These are phyloP conservation scores for Echria macrotheca DNA, from an alignment of 495 filamentous ascomycete species.

Conservation along the genomic window DNA sequence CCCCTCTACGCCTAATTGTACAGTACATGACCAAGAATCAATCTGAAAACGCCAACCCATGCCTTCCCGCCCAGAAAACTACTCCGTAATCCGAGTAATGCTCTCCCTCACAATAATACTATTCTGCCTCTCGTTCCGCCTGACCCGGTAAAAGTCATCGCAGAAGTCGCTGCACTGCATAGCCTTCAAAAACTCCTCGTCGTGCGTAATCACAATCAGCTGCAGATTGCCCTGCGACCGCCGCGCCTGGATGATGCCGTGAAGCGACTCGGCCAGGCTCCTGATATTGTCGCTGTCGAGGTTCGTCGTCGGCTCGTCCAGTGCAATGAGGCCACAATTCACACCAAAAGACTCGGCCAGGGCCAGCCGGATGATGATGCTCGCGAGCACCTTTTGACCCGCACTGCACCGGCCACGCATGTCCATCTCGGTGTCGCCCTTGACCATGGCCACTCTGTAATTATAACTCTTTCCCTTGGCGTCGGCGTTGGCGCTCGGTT, in stretches of 20 bases:
- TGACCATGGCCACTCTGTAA: slow-evolving; percentile 98
- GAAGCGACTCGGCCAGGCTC: slow-evolving; percentile 75
- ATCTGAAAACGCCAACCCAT: neutral
- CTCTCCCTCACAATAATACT: slow-evolving; percentile 74
- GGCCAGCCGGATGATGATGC: slow-evolving; percentile 96
- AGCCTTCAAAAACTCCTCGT: slow-evolving; percentile 88
- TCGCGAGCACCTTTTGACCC: slow-evolving; percentile 91
- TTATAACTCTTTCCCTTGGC: slow-evolving; percentile 85
- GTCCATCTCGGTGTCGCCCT: slow-evolving; percentile 96
- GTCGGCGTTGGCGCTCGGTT: slow-evolving; percentile 37
- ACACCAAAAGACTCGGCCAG: slow-evolving; percentile 95
- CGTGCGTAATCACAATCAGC: slow-evolving; percentile 97
- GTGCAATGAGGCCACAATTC: slow-evolving; percentile 93
- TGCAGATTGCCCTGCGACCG: slow-evolving; percentile 90
- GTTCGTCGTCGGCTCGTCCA: slow-evolving; percentile 98
- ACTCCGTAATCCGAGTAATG: slow-evolving; percentile 49
- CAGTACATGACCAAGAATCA: no score
- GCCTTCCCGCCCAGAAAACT: neutral
- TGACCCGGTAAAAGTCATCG: slow-evolving; percentile 85
- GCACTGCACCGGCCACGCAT: slow-evolving; percentile 98
- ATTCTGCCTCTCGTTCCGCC: slow-evolving; percentile 77
- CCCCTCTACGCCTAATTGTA: neutral
- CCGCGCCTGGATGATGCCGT: slow-evolving; percentile 82
- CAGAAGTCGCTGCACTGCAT: slow-evolving; percentile 96
- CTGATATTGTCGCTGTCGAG: slow-evolving; percentile 92